A percentile compares a stretch with the other conserved stretches of the same genome.
phyloP scores from a whole-genome alignment of 2,329 filamentous ascomycete species.

The Hymenoscyphus repandus region DNA sequence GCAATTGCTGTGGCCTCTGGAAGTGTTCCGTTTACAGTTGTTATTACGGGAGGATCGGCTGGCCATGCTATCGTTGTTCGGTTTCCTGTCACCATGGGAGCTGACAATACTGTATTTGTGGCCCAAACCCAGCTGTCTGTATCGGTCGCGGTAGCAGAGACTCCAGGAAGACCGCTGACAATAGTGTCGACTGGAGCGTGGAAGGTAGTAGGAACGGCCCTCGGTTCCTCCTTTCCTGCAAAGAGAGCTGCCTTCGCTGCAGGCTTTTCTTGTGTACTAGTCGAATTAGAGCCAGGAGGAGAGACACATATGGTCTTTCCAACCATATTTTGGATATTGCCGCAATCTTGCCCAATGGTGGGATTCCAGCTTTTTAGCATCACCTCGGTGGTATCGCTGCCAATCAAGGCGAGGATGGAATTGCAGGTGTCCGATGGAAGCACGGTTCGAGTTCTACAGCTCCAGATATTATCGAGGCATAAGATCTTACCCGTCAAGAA shows the following conservation, averaged over 20 bases:
- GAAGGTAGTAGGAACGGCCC: not conserved
- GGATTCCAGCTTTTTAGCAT: slow-evolving; percentile 4
- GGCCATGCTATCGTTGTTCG: not conserved
- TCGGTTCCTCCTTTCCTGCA: not conserved
- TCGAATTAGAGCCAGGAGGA: not conserved
- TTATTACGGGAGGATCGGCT: not conserved
- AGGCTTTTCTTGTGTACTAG: not conserved
- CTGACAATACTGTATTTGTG: no score
- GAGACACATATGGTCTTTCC: not conserved
- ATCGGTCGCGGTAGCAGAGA: not conserved
- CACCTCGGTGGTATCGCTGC: not conserved
- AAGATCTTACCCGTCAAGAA: not conserved
- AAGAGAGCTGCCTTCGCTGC: not conserved
- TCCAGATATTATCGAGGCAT: not conserved
- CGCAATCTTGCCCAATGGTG: not conserved
- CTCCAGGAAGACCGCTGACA: not conserved
- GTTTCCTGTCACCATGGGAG: not conserved
- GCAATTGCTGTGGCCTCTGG: not conserved
- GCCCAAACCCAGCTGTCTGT: no score
- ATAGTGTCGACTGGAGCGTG: not conserved
- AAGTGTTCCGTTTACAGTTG: not conserved
- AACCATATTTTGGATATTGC: not conserved
- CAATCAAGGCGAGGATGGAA: not conserved
- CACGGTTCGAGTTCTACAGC: not conserved
- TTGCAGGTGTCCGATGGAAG: not conserved